phyloP scores from a whole-genome alignment of 768 basidiomycete species.

The Leccinum disarticulatum region DNA sequence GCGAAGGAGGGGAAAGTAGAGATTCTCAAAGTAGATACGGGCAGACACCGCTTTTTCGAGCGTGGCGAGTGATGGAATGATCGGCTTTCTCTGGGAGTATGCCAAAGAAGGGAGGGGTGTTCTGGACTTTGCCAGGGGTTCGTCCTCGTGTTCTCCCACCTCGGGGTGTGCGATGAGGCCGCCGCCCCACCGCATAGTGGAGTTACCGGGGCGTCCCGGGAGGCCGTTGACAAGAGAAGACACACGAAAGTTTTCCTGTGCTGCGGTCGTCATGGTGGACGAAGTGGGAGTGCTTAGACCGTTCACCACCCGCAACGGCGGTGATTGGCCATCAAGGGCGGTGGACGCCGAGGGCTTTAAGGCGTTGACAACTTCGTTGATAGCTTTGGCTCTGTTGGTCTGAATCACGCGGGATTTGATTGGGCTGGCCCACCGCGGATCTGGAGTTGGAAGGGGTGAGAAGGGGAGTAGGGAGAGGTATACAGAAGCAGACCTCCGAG shows the following conservation, averaged over 20 bases:
- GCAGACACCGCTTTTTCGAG: slow-evolving; percentile 92
- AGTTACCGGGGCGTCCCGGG: slow-evolving; percentile 56
- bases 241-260: slow-evolving; percentile 62
- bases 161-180: slow-evolving; percentile 68
- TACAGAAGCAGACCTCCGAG: slow-evolving; percentile 63
- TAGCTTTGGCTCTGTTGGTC: slow-evolving; percentile 64
- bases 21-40: slow-evolving; percentile 91
- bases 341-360: slow-evolving; percentile 56
- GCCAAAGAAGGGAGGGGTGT: slow-evolving; percentile 31
- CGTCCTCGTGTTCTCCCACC: slow-evolving; percentile 57
- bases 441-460: slow-evolving; percentile 41
- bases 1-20: slow-evolving; percentile 83
- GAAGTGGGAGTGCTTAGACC: slow-evolving; percentile 69
- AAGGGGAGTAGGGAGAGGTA: slow-evolving; percentile 18
- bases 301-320: slow-evolving; percentile 77
- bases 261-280: slow-evolving; percentile 73
- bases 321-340: slow-evolving; percentile 40
- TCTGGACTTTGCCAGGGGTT: slow-evolving; percentile 23
- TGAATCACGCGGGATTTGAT: slow-evolving; percentile 78
- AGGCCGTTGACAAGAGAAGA: slow-evolving; percentile 45
- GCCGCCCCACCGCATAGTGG: slow-evolving; percentile 59
- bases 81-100: slow-evolving; percentile 50
- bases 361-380: slow-evolving; percentile 76
- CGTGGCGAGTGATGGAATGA: slow-evolving; percentile 86
- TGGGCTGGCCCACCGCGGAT: slow-evolving; percentile 85